Conservation (phyloP, 1,284 basidiomycete species). For the Porodaedalea pini region DNA sequence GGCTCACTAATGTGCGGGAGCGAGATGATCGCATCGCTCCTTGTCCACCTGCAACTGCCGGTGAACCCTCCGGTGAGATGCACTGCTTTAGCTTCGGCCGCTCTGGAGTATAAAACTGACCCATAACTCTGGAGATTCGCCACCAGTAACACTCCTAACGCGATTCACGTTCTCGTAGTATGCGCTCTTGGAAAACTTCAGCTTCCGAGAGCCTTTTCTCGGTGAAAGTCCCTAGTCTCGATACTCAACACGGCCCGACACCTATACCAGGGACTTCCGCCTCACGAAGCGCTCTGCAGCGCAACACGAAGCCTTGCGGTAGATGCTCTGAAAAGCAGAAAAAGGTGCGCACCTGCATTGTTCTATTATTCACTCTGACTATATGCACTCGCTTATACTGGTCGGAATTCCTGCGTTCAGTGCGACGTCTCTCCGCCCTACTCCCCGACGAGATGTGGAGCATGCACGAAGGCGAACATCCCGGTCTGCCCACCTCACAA, state of each 20-base stretch:
- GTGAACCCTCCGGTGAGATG: too few relatives aligned
- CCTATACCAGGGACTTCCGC: background rate
- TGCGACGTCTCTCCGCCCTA: conserved; percentile 4
- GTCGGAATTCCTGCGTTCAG: background rate
- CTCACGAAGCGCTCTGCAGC: background rate
- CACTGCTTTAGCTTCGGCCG: background rate
- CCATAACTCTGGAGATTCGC: background rate
- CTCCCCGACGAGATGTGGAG: background rate
- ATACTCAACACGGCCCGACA: background rate
- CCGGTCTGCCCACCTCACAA: background rate
- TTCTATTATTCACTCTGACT: too few relatives aligned
- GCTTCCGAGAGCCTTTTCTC: conserved; percentile 8
- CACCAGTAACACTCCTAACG: background rate
- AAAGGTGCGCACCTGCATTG: background rate
- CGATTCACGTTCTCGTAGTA: background rate
- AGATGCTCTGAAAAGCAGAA: conserved; percentile 14
- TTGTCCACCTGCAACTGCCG: too few relatives aligned
- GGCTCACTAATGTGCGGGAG: too few relatives aligned
- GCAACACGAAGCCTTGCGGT: conserved; percentile 13
- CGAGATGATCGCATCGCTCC: too few relatives aligned
- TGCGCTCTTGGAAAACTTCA: conserved; percentile 2
- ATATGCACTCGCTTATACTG: background rate
- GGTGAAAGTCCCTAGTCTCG: background rate
- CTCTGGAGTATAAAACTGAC: background rate
- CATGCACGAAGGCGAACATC: background rate